Evolutionary conservation across 129 eudicot species (phyloP), one percentile per base, ranked within the genome.

Genomic region (Gnaphalium uliginosum): DNA sequence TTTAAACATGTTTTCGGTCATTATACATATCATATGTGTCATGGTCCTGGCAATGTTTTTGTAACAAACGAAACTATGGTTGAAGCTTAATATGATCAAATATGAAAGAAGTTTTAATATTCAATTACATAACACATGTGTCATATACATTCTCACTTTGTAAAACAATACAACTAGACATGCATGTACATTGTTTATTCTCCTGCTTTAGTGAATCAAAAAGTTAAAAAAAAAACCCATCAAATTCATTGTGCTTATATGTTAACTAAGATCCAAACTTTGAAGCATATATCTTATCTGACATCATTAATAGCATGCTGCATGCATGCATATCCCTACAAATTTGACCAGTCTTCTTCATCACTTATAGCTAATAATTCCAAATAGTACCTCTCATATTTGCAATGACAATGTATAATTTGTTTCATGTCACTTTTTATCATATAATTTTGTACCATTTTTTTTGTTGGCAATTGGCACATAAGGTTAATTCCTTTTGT

Each of bases 181-280:
- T 39, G 22, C 11, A 5, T 30, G n/a, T 17, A 58, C 14, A n/a
- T 22, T n/a, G 32, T 71, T 68, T 53, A 71, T 53, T 53, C 18
- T 53, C 22, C 19, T 21, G 65, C 22, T 71, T 8, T 17, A n/a
- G 46, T 7, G 18, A 8, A 27, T 54, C 15, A 13, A 72, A 72
- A 57, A 50, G 64, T 10, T 30, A 64, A 48, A 76, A 71, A 66
- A 54, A n/a, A 26, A n/a, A n/a, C n/a, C n/a, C 66, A 63, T 54
- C 74, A 59, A 64, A 73, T 67, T 66, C 62, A 66, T 37, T 56
- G 53, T n/a, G 60, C 54, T 79, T 68, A 67, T 57, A 25, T 29
- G 50, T 73, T 66, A 35, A 72, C 83, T 79, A 79, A 19, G 63
- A 73, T 79, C 75, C 83, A 79, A 73, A 74, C 25, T 73, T 46